Evolutionary conservation across 345 rosid species (phyloP), one percentile per base, ranked within the genome.

Genomic region (Arabidopsis suecica): DNA sequence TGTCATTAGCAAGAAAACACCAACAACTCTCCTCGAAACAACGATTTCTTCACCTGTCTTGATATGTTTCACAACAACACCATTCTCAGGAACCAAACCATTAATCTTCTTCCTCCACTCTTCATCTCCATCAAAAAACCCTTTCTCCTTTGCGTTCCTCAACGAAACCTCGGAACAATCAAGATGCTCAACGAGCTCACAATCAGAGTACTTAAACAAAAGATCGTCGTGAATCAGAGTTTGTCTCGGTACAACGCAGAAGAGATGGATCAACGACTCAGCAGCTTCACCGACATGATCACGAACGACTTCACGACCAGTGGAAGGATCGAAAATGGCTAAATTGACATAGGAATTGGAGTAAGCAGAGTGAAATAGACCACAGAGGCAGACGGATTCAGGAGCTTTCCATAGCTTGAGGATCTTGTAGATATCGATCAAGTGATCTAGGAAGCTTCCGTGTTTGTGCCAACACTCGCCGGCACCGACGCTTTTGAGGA

Each of bases 391-490:
- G 62, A 92, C 91, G 44, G 84, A 72, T 4, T 88, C 96, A 0
- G 93, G 93, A 33, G 90, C 93, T 47, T 78, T 84, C 99, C 99
- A 95, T 1, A 90, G 71, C 77, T 85, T 88, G 49, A 92, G 97
- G 47, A 95, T 82, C 9, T 93, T 89, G 79, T 95, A 89, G 37
- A 92, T 84, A 67, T 95, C 96, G 11, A 92, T 58, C 11, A 95
- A 82, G 80, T 95, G 99, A 6, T 95, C 87, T 1, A 95, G 82
- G 80, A 95, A 95, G 84, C 89, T 92, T 20, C 97, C 97, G 73
- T 92, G 97, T 78, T 95, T 95, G 84, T 95, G 97, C 97, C 97
- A 95, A 82, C 99, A 95, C 88, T 95, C 99, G 5, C 97, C 99
- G 3, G 97, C 99, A 7, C 99, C 97, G 6, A 87, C 96, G 34